Base-by-base conservation (phyloP, 2,329 filamentous ascomycete genomes). In the Hypocreales sp. region DNA sequence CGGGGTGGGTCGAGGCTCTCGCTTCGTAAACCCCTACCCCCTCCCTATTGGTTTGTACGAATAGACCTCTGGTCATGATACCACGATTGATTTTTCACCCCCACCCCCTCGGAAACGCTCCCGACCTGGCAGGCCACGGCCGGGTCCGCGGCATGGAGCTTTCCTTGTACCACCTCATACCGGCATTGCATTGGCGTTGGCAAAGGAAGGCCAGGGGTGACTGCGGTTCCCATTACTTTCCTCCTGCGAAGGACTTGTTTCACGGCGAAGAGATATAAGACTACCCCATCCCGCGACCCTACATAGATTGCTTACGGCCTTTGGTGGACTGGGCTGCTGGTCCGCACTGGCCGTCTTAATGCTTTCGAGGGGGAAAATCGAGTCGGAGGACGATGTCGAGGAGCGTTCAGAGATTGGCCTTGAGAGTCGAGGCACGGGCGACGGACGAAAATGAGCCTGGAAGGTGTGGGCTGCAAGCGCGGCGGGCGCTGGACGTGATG, bases 161-260 rank as follows among this genome's bases (percentile, higher is more conserved):
- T 32, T 42, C 39, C 41, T 42, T 58, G 53, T 56, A 57, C 43
- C 46, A 51, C 46, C 48, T 51, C 39, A 38, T 42, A 47, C 33
- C 40, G 45, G 65, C 65, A 69, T 70, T 64, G 65, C 66, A 69
- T 42, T 50, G 66, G 66, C 66, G 66, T 71, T 69, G 46, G 51
- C 36, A 46, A 41, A 46, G 52, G 46, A 44, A 32, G 44, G 38
- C 30, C 29, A 38, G 40, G 40, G 38, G 37, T 39, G 39, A 45
- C 41, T 34, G 43, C 40, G 34, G 37, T 32, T 36, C 38, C 40
- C 41, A 24, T 37, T 38, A 35, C 32, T 44, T 36, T 36, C 41
- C 33, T 26, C 25, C 37, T 29, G 34, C 34, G 43, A 47, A 31
- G 44, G 44, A 41, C 37, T 41, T 43, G 47, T 42, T 43, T 38